Base-by-base conservation (phyloP, 805 yeast species). In the Priceomyces melissophilus region DNA sequence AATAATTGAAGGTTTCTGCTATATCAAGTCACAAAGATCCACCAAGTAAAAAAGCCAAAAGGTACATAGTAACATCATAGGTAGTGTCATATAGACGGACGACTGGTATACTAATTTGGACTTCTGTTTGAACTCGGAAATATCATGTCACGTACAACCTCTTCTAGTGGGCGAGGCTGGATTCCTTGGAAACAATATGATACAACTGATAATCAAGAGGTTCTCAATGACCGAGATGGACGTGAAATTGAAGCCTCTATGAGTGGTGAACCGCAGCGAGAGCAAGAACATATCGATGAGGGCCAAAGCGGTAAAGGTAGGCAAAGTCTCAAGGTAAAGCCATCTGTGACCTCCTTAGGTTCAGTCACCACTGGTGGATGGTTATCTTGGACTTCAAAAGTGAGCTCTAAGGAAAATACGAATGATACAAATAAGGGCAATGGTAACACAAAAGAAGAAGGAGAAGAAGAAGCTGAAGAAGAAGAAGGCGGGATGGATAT, bases 281-380 rank as follows among this genome's bases (percentile, higher is more conserved):
- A 39, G 20, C n/a, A 34, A 8, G 32, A 35, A 13, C 25, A 20
- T 20, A 20, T 5, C 25, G 8, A 20, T 20, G 25, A 20, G 7
- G 25, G 6, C 10, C 27, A 12, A 8, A 12, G 7, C 4, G 8
- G 13, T 12, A 30, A 14, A 12, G 15, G 32, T 5, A 30, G 15
- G 17, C 17, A 11, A 30, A 30, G 11, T 20, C 25, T 20, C 8
- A 4, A 4, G 8, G 8, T 8, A 20, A 58, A 57, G 31, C 30
- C 55, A 4, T 59, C 65, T 3, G 50, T 57, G 3, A 37, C 54
- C 2, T 58, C 65, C 0, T 41, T 61, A 7, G 51, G 55, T 4
- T 45, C 61, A 7, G 50, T 54, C 54, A 47, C 58, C 7, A 46
- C 57, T 5, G 55, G 59, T 3, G 53, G 43, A 32, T 64, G 68